Evolutionary conservation across 2,329 filamentous ascomycete species (phyloP).

Genomic region (Drechslerella dactyloides): DNA sequence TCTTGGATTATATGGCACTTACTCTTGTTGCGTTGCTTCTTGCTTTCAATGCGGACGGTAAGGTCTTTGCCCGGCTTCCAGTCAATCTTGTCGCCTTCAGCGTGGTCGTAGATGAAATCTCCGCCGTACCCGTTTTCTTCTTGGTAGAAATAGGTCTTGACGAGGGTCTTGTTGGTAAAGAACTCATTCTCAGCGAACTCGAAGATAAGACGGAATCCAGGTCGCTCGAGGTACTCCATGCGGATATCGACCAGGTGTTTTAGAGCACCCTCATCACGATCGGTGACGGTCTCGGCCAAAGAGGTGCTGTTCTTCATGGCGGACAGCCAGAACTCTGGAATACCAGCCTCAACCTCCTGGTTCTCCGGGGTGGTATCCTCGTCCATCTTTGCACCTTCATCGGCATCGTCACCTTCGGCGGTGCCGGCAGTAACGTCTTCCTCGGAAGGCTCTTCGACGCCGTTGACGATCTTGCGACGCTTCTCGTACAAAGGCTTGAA

Average conservation of each 20-base stretch:
- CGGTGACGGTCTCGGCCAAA: slow-evolving; percentile 97
- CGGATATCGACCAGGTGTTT: slow-evolving; percentile 90
- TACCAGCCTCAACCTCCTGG: slow-evolving; percentile 69
- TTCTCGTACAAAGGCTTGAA: slow-evolving; percentile 97
- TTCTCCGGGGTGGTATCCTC: slow-evolving; percentile 60
- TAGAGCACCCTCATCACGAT: slow-evolving; percentile 91
- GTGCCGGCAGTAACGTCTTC: slow-evolving; percentile 80
- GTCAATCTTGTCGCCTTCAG: slow-evolving; percentile 96
- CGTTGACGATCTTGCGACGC: slow-evolving; percentile 91
- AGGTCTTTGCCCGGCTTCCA: slow-evolving; percentile 94
- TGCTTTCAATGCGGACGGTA: slow-evolving; percentile 93
- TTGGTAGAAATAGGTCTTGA: slow-evolving; percentile 99
- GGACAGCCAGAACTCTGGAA: slow-evolving; percentile 98
- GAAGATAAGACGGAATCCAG: slow-evolving; percentile 97
- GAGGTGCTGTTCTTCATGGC: slow-evolving; percentile 99
- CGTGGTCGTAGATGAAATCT: slow-evolving; percentile 99
- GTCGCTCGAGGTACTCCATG: slow-evolving; percentile 99
- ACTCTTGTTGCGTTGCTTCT: slow-evolving; percentile 99
- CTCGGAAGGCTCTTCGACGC: slow-evolving; percentile 80
- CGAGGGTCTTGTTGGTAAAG: slow-evolving; percentile 96
- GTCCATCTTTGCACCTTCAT: slow-evolving; percentile 66
- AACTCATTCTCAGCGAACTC: slow-evolving; percentile 94
- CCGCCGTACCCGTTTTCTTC: slow-evolving; percentile 98
- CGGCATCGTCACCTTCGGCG: slow-evolving; percentile 62
- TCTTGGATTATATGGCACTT: slow-evolving; percentile 59